Conservation (phyloP, 331 rosid genomes). For the Pyrus hybrid region DNA sequence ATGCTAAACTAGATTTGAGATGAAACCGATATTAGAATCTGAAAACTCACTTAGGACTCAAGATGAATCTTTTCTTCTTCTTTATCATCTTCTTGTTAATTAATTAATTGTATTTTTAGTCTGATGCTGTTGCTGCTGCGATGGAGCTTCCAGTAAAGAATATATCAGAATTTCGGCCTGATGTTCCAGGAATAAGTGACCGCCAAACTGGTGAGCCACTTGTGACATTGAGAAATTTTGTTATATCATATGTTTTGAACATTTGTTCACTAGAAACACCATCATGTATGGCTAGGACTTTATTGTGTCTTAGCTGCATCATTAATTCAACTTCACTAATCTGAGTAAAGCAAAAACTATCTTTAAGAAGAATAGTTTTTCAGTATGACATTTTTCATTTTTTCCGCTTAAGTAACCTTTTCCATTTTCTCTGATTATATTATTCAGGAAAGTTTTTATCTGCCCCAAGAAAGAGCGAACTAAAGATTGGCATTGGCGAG, state of each 20-base stretch:
- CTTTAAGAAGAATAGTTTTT: neutral
- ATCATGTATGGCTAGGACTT: neutral
- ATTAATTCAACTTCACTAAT: neutral
- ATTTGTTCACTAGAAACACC: neutral
- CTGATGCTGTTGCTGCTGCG: conserved; percentile 5
- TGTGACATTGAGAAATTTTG: neutral
- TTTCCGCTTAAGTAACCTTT: neutral
- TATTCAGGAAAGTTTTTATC: conserved; percentile 43
- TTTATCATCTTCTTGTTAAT: too few species aligned
- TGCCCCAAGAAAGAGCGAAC: conserved; percentile 76
- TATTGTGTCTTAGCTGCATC: neutral
- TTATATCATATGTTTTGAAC: neutral
- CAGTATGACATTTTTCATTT: neutral
- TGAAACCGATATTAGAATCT: too few species aligned
- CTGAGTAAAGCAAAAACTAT: neutral
- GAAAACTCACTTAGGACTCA: too few species aligned
- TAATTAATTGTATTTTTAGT: neutral
- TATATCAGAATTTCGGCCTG: conserved; percentile 35
- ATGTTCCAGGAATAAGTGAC: conserved; percentile 65
- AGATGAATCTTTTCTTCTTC: too few species aligned
- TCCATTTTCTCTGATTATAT: neutral
- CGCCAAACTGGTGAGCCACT: conserved; percentile 46
- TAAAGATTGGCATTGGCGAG: conserved; percentile 88
- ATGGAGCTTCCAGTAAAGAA: conserved; percentile 27
- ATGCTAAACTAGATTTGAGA: too few species aligned